These are phyloP conservation scores for Neurospora sp. DNA, from an alignment of 2,329 filamentous ascomycete species.

Conservation along the genomic window DNA sequence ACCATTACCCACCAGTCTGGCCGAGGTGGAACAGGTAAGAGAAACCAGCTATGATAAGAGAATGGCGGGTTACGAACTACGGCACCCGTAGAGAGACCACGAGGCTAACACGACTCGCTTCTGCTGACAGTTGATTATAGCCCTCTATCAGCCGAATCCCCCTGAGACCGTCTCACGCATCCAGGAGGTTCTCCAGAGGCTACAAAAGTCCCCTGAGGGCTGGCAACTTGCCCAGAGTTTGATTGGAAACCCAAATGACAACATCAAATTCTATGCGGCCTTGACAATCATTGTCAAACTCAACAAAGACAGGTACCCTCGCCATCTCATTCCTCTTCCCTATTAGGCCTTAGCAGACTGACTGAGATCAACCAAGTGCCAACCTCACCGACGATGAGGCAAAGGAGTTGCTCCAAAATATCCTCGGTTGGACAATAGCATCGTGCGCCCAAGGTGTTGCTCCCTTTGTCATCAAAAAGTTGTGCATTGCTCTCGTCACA, in stretches of 20 bases:
- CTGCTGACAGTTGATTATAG: slow-evolving; percentile 34
- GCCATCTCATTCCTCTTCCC: not conserved
- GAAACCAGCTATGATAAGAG: not conserved
- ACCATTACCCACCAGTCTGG: slow-evolving; percentile 23
- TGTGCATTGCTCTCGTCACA: slow-evolving; percentile 66
- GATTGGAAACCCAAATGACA: slow-evolving; percentile 56
- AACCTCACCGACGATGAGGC: slow-evolving; percentile 48
- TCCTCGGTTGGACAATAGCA: slow-evolving; percentile 52
- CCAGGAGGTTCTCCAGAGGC: slow-evolving; percentile 64
- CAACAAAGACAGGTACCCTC: slow-evolving; percentile 69
- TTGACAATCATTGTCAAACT: slow-evolving; percentile 90
- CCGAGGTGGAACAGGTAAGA: slow-evolving; percentile 26
- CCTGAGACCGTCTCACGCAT: slow-evolving; percentile 38
- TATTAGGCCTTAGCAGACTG: slow-evolving; percentile 6
- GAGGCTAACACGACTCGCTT: slow-evolving; percentile 5
- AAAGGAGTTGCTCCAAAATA: slow-evolving; percentile 45
- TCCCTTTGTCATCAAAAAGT: slow-evolving; percentile 58
- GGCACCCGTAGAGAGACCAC: not conserved
- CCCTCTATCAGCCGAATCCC: slow-evolving; percentile 42
- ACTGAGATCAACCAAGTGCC: slow-evolving; percentile 22
- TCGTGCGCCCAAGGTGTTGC: slow-evolving; percentile 42
- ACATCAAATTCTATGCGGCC: slow-evolving; percentile 85
- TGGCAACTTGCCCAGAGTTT: slow-evolving; percentile 80
- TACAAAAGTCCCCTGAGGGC: slow-evolving; percentile 71
- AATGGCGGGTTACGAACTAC: not conserved